Evolutionary conservation across 805 yeast species (phyloP), one percentile per base, ranked within the genome.

Genomic region (Teunomyces lycoperdinae): DNA sequence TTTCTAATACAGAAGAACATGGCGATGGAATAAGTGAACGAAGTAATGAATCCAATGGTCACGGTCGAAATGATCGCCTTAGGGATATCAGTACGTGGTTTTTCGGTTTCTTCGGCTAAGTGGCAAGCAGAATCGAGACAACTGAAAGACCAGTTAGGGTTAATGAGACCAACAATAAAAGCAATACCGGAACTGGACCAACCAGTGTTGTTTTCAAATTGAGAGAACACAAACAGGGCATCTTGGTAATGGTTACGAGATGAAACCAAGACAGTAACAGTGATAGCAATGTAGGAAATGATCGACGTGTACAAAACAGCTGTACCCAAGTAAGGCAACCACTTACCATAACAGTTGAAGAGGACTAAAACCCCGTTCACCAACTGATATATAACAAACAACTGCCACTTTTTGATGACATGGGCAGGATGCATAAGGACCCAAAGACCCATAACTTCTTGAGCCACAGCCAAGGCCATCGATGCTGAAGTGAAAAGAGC

Each of bases 61-160:
- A 71, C 73, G 10, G 76, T 71, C 14, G 70, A 66, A 50, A 70
- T 49, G 34, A 71, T 67, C 13, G 73, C 73, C 50, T 65, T 66
- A 10, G 75, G 76, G 41, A 71, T 69, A 49, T 64, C 67, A 16
- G 64, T 58, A 56, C 64, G 66, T n/a, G 76, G 71, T 36, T 58
- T 58, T 34, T 58, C 54, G 20, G 70, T 67, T 57, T 69, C 76
- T 59, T 71, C 76, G 35, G 72, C 73, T 61, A 71, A 63, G 50
- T 71, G 76, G 24, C 73, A 62, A 11, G 75, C 74, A 24, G 68
- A 61, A 57, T 71, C 76, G 35, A 71, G 64, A 53, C 76, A 71
- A 42, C 67, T 59, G 54, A 71, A 71, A 16, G 68, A 57, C 73
- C 73, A 69, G 46, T 62, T 61, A 2, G 73, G 73, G 53, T 67